Base-by-base conservation (phyloP, 2,329 filamentous ascomycete species). In the Exophiala viscosa region DNA sequence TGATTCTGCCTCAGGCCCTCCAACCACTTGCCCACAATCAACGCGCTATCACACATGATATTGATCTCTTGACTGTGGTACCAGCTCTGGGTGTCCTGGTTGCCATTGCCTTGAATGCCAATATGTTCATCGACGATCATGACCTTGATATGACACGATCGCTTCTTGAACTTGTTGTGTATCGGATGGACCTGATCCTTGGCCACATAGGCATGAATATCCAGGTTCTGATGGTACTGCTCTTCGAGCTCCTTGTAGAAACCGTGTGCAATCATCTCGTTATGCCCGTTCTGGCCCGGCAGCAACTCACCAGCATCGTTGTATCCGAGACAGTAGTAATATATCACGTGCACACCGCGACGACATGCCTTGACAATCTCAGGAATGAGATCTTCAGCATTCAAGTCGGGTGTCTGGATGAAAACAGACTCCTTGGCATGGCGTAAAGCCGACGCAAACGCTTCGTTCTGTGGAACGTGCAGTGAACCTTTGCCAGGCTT, bases 61-160 rank as follows among this genome's bases (percentile, higher is more conserved):
- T 92, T 91, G 49, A 87, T 78, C 67, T 92, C 88, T 66, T 90
- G 86, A 49, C 79, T 84, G 64, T 92, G 87, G 60, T 79, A 90
- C 83, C 86, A 91, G 15, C 79, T 83, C 68, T 92, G 88, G 1
- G 87, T 90, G 61, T 92, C 88, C 66, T 90, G 85, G 63, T 91
- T 92, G 0, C 87, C 87, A 58, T 82, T 88, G 65, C 71, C 88
- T 67, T 87, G 80, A 33, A 91, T 83, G 2, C 80, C 87, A 33
- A 92, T 77, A 17, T 72, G 71, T 39, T 79, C 80, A 65, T 92
- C 88, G 1, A 82, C 83, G 38, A 91, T 85, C 73, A 91, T 79
- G 2, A 92, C 73, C 66, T 92, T 92, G 65, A 90, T 78, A 67
- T 91, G 88, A 64, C 87, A 90, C 50, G 79, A 82, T 0, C 88